These are phyloP conservation scores for Conticribra guillardii DNA, from an alignment of 108 stramenopile species.

Conservation along the genomic window DNA sequence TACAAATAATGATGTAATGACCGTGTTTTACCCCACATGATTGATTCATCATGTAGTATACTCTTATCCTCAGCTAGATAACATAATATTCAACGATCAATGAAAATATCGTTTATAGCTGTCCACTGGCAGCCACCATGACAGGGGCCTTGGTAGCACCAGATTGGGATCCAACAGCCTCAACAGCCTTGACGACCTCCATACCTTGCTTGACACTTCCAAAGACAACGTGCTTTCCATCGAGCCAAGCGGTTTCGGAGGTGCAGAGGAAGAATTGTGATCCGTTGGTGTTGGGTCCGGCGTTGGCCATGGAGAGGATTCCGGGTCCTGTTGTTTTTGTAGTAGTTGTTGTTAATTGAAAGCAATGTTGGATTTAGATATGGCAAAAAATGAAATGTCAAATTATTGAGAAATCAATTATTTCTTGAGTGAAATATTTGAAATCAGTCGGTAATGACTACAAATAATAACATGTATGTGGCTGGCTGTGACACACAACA, in stretches of 20 bases:
- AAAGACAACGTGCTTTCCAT: conserved; percentile 92
- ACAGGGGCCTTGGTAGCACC: conserved; percentile 75
- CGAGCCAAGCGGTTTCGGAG: conserved; percentile 70
- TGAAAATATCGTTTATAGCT: conserved; percentile 58
- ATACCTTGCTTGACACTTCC: conserved; percentile 73
- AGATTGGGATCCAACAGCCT: conserved; percentile 72
- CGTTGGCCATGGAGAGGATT: conserved; percentile 88
- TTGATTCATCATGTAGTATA: no score
- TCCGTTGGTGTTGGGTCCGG: conserved; percentile 88
- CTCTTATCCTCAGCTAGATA: no score
- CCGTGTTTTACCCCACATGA: no score
- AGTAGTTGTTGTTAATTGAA: neutral
- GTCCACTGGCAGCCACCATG: conserved; percentile 85
- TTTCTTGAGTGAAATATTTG: neutral
- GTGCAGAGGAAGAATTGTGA: conserved; percentile 91
- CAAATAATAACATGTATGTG: no score
- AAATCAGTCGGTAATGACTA: neutral
- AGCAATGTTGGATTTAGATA: neutral
- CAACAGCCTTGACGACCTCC: conserved; percentile 91
- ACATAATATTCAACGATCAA: no score
- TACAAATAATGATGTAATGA: no score
- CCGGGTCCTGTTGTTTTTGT: conserved; percentile 51
- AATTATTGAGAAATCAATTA: neutral
- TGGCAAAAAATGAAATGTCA: neutral
- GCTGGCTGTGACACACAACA: no score